Conservation (phyloP, 805 yeast genomes). For the Wickerhamia fluorescens region DNA sequence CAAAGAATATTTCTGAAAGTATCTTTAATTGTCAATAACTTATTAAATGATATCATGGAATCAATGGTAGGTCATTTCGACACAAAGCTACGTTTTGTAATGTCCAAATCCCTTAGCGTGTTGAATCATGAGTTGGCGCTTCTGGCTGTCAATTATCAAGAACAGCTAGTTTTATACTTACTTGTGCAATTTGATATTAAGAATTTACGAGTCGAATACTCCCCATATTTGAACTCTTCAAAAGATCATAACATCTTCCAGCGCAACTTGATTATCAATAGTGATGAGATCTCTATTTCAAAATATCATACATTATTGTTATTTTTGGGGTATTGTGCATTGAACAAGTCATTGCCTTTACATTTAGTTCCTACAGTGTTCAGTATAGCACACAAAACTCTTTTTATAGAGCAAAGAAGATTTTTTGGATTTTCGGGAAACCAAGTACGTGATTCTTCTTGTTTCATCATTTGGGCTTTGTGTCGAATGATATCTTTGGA, state of each 20-base stretch:
- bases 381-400: conserved; percentile 35
- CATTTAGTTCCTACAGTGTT: conserved; percentile 16
- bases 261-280: conserved; percentile 12
- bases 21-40: conserved; percentile 43
- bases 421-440: conserved; percentile 50
- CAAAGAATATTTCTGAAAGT: conserved; percentile 28
- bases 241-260: conserved; percentile 3
- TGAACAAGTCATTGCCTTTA: conserved; percentile 20
- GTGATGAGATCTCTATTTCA: conserved; percentile 30
- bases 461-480: conserved; percentile 79
- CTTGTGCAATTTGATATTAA: conserved; percentile 25
- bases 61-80: conserved; percentile 38
- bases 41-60: conserved; percentile 31
- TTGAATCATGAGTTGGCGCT: conserved; percentile 30
- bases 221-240: conserved; percentile 1
- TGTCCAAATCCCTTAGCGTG: conserved; percentile 61
- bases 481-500: conserved; percentile 31
- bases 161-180: conserved; percentile 33
- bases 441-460: conserved; percentile 76
- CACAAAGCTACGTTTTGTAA: conserved; percentile 51
- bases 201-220: conserved; percentile 1
- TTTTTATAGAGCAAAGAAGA: conserved; percentile 53
- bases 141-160: conserved; percentile 30
- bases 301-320: conserved; percentile 54
- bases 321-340: conserved; percentile 40